A percentile compares a stretch with the other conserved stretches of the same genome.
phyloP scores from a whole-genome alignment of 306 rosid species.

The Astragalus membranaceus region DNA sequence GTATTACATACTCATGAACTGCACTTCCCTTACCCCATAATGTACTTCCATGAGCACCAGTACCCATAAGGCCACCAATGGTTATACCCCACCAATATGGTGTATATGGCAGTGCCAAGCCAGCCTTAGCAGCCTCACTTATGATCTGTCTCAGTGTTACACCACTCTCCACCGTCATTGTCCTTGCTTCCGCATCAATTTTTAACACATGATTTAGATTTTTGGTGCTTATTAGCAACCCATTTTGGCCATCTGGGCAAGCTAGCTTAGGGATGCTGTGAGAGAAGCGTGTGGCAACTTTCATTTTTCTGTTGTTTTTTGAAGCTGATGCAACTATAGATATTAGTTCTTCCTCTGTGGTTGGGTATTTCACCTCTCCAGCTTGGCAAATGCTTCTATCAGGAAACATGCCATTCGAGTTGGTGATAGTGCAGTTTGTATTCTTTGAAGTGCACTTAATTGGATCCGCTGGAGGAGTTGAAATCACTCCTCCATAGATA shows the following conservation, averaged over 20 bases:
- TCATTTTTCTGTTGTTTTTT: constrained; percentile 28
- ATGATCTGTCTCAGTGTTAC: constrained; percentile 47
- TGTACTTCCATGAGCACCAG: constrained; percentile 84
- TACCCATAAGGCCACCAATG: constrained; percentile 66
- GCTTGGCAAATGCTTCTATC: constrained; percentile 46
- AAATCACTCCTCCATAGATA: neutral
- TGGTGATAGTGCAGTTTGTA: constrained; percentile 55
- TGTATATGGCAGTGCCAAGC: constrained; percentile 46
- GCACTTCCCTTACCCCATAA: constrained; percentile 73
- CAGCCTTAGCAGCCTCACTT: constrained; percentile 39
- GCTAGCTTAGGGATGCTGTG: constrained; percentile 62
- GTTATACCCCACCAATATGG: constrained; percentile 20
- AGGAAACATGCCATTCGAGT: constrained; percentile 57
- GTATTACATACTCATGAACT: constrained; percentile 49
- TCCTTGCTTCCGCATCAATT: constrained; percentile 32
- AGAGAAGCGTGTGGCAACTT: constrained; percentile 46
- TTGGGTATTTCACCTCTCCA: constrained; percentile 33
- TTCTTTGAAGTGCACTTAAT: constrained; percentile 39
- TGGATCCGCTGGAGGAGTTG: constrained; percentile 44
- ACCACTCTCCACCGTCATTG: constrained; percentile 40
- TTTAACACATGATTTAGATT: constrained; percentile 31
- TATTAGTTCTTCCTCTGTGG: constrained; percentile 41
- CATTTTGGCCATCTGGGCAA: constrained; percentile 38
- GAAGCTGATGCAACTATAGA: constrained; percentile 41
- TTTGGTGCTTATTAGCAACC: constrained; percentile 68